Evolutionary conservation across 768 basidiomycete species (phyloP).

Genomic region (Baorangia bicolor): DNA sequence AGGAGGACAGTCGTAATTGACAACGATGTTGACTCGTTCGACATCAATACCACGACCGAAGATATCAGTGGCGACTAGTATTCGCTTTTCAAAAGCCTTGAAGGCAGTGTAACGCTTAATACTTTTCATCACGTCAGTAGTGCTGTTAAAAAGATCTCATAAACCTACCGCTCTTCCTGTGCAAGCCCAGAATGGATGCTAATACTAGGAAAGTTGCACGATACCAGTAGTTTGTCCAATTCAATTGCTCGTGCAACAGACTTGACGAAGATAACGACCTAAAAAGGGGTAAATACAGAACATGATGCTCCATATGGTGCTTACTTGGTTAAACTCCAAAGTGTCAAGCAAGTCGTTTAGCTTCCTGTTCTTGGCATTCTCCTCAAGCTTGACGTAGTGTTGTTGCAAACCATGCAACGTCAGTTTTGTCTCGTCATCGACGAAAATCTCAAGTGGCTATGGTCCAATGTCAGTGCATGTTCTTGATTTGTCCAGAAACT

Average conservation of each 20-base stretch:
- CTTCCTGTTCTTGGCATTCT: conserved; percentile 94
- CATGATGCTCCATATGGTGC: not conserved
- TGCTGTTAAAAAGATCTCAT: not conserved
- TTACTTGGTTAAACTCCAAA: conserved; percentile 96
- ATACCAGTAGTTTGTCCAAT: conserved; percentile 91
- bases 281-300: conserved; percentile 1
- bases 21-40: conserved; percentile 98
- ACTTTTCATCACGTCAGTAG: conserved; percentile 39
- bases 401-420: conserved; percentile 98
- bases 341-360: conserved; percentile 93
- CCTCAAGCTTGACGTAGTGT: conserved; percentile 97
- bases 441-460: conserved; percentile 98
- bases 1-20: conserved; percentile 97
- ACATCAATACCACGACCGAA: conserved; percentile 99
- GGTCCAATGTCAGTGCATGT: not conserved
- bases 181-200: conserved; percentile 92
- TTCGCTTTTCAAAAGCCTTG: conserved; percentile 99
- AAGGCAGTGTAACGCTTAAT: conserved; percentile 96
- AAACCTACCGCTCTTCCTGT: conserved; percentile 90
- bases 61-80: conserved; percentile 97
- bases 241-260: conserved; percentile 96
- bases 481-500: conserved; percentile 31
- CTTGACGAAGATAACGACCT: conserved; percentile 99
- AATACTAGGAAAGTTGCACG: conserved; percentile 98
- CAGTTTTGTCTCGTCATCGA: conserved; percentile 98